A percentile compares a stretch with the other conserved stretches of the same genome.
Evolutionary conservation across 2,329 filamentous ascomycete species (phyloP).

Genomic region (Scedosporium aurantiacum): DNA sequence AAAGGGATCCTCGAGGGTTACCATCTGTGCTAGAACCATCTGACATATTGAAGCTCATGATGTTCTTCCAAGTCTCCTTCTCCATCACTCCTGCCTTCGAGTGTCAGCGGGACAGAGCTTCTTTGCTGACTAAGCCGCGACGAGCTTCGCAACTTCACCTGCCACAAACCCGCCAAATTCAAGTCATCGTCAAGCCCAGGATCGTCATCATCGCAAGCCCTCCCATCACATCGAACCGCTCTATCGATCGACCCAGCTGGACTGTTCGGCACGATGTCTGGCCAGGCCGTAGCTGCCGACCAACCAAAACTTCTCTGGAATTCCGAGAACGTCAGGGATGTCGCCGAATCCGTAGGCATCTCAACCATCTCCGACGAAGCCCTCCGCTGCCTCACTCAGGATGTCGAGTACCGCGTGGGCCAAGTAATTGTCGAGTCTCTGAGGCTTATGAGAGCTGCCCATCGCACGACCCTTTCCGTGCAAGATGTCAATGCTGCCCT

Average conservation of each 20-base stretch:
- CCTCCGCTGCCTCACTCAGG: slow-evolving; percentile 75
- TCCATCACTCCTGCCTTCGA: no score
- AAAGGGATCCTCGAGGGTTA: no score
- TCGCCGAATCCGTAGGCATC: slow-evolving; percentile 92
- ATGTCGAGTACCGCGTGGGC: slow-evolving; percentile 89
- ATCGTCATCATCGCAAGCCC: not conserved
- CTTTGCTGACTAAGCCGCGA: not conserved
- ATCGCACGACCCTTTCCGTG: slow-evolving; percentile 76
- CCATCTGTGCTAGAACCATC: no score
- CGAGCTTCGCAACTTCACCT: not conserved
- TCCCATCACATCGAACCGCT: not conserved
- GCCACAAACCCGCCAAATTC: not conserved
- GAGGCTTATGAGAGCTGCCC: slow-evolving; percentile 89
- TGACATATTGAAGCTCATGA: no score
- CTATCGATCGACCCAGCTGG: not conserved
- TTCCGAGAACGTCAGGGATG: slow-evolving; percentile 87
- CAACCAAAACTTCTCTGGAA: slow-evolving; percentile 71
- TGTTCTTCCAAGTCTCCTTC: no score
- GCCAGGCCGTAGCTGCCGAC: slow-evolving; percentile 3
- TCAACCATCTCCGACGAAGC: slow-evolving; percentile 72
- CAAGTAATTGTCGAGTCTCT: slow-evolving; percentile 90
- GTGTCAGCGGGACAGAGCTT: no score
- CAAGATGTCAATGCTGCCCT: slow-evolving; percentile 83
- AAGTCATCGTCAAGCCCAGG: not conserved
- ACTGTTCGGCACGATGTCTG: slow-evolving; percentile 1